Conservation (phyloP, 1,284 basidiomycete species). For the Ustilago xerochloae region DNA sequence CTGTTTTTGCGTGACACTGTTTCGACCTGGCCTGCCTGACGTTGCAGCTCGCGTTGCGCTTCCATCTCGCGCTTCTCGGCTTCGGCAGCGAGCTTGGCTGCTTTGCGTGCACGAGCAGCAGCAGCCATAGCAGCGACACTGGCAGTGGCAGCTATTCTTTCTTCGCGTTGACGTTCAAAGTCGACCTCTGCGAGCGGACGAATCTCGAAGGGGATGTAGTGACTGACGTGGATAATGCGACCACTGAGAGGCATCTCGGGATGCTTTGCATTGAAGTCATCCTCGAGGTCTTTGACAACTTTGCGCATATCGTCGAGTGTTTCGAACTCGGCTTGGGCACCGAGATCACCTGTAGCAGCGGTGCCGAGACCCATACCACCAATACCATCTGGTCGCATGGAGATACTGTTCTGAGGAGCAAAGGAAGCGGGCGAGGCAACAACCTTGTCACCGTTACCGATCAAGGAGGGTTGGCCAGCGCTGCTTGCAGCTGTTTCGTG, state of each 20-base stretch:
- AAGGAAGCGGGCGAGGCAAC: slow-evolving; percentile 23
- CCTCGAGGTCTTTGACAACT: slow-evolving; percentile 56
- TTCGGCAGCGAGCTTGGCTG: slow-evolving; percentile 49
- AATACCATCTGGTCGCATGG: slow-evolving; percentile 60
- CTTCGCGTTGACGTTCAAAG: slow-evolving; percentile 56
- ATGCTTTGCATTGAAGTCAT: slow-evolving; percentile 61
- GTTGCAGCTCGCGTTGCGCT: slow-evolving; percentile 42
- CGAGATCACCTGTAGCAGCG: slow-evolving; percentile 62
- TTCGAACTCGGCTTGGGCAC: slow-evolving; percentile 52
- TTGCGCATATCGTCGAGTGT: slow-evolving; percentile 56
- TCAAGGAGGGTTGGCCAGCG: slow-evolving; percentile 1
- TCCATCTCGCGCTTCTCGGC: slow-evolving; percentile 51
- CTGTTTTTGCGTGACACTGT: slow-evolving; percentile 49
- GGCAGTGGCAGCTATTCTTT: slow-evolving; percentile 58
- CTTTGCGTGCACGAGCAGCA: slow-evolving; percentile 58
- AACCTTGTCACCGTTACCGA: slow-evolving; percentile 14
- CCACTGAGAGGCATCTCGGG: slow-evolving; percentile 59
- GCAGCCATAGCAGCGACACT: slow-evolving; percentile 62
- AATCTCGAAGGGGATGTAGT: slow-evolving; percentile 66
- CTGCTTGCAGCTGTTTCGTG: not conserved
- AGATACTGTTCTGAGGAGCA: slow-evolving; percentile 25
- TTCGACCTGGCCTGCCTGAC: slow-evolving; percentile 28
- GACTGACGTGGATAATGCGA: slow-evolving; percentile 66
- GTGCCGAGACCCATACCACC: slow-evolving; percentile 59
- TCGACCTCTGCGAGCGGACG: slow-evolving; percentile 59